A percentile compares a stretch with the other conserved stretches of the same genome.
Conservation (phyloP, 2,329 filamentous ascomycete genomes). For the Orbilia ellipsospora region DNA sequence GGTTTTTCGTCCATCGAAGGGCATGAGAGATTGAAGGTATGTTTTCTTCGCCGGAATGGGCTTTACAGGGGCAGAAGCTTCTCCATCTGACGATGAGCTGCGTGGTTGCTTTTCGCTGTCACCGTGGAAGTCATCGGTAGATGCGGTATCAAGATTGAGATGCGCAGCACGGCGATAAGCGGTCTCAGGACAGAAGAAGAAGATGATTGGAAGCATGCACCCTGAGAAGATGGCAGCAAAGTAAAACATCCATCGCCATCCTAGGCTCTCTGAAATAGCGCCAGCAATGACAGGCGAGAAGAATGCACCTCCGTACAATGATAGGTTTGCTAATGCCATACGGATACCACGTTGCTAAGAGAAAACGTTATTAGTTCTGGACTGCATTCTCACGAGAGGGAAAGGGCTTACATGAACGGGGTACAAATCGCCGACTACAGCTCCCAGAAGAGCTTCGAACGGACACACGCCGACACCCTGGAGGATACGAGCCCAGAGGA, state of each 20-base stretch:
- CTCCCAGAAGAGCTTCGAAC: slow-evolving; percentile 90
- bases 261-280: slow-evolving; percentile 79
- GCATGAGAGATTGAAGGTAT: slow-evolving; percentile 71
- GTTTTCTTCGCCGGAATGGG: slow-evolving; percentile 33
- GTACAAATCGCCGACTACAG: slow-evolving; percentile 87
- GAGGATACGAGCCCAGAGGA: slow-evolving; percentile 81
- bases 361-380: not conserved
- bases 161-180: slow-evolving; percentile 75
- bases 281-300: slow-evolving; percentile 90
- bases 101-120: slow-evolving; percentile 36
- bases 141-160: slow-evolving; percentile 76
- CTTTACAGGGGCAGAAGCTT: slow-evolving; percentile 12
- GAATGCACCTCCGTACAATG: slow-evolving; percentile 77
- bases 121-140: slow-evolving; percentile 59
- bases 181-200: slow-evolving; percentile 87
- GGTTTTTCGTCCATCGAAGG: slow-evolving; percentile 85
- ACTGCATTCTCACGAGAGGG: not conserved
- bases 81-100: slow-evolving; percentile 44
- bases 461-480: slow-evolving; percentile 89
- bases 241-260: slow-evolving; percentile 91
- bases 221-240: slow-evolving; percentile 86
- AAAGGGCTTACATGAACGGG: slow-evolving; percentile 74
- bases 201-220: slow-evolving; percentile 74
- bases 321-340: slow-evolving; percentile 82
- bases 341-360: slow-evolving; percentile 77